Percentiles rank a stretch among this genome's conserved stretches.
These are phyloP conservation scores for Pleodorina starrii DNA, from an alignment of 139 green algal genomes.

Conservation along the genomic window DNA sequence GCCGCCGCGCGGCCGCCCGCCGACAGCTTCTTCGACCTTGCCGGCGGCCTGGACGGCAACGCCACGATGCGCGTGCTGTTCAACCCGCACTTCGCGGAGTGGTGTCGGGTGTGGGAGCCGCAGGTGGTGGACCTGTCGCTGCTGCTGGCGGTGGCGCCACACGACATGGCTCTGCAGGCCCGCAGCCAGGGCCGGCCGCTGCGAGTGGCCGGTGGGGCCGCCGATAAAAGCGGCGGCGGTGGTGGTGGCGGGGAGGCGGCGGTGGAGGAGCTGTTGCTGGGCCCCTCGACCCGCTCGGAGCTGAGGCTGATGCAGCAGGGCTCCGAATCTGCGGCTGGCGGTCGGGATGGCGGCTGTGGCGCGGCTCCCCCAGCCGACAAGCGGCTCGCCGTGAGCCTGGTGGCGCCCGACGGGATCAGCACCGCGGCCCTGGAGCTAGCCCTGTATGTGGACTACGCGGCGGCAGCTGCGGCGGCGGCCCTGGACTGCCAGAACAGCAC, in stretches of 20 bases:
- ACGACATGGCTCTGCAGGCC: neutral
- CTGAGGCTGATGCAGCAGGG: neutral
- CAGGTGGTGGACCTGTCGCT: slow-evolving; percentile 24
- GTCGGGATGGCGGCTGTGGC: neutral
- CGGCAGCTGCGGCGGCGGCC: neutral
- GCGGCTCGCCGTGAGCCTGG: neutral
- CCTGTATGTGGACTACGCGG: slow-evolving; percentile 12
- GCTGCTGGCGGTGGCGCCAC: neutral
- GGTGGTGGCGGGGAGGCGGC: neutral
- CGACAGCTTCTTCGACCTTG: slow-evolving; percentile 15
- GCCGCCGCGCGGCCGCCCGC: no score
- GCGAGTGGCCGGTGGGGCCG: neutral
- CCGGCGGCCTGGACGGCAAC: neutral
- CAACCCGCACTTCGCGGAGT: slow-evolving; percentile 29
- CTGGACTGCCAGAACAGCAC: neutral
- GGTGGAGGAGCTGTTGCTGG: neutral
- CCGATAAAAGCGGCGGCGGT: neutral
- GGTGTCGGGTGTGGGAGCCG: neutral
- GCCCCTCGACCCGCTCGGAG: neutral
- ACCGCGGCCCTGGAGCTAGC: neutral
- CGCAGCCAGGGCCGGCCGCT: neutral
- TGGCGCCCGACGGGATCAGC: slow-evolving; percentile 26
- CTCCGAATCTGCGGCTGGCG: neutral
- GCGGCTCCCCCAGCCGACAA: neutral
- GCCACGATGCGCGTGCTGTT: neutral